Evolutionary conservation across 805 yeast species (phyloP).

Genomic region (Monosporozyma yasuniensis): DNA sequence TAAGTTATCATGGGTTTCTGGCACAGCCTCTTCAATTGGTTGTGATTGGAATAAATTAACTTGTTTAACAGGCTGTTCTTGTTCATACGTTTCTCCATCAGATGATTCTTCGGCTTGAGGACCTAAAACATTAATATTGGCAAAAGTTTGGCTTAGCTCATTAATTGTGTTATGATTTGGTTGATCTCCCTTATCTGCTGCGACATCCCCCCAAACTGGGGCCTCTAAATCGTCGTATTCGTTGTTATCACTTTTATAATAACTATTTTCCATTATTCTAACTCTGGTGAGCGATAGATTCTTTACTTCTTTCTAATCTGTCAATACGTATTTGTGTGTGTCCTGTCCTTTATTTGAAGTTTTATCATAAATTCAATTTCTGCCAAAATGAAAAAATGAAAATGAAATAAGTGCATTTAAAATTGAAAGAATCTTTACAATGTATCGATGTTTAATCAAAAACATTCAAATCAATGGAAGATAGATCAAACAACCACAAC

Average conservation of each 20-base stretch:
- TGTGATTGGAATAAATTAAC: background rate
- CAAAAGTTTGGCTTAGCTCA: conserved; percentile 16
- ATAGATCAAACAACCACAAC: background rate
- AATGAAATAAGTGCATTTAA: background rate
- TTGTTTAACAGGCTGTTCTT: background rate
- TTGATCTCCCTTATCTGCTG: background rate
- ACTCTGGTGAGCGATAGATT: background rate
- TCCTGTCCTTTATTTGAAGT: background rate
- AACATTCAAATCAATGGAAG: background rate
- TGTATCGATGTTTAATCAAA: background rate
- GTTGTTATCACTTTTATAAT: conserved; percentile 10
- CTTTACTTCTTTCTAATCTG: no score
- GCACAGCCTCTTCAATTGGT: background rate
- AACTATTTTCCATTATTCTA: background rate
- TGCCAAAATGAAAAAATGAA: background rate
- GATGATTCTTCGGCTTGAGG: conserved; percentile 6
- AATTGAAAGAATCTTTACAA: background rate
- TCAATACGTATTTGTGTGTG: background rate
- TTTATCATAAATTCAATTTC: background rate
- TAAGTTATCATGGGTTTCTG: conserved; percentile 1
- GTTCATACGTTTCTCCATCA: conserved; percentile 12
- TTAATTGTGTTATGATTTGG: background rate
- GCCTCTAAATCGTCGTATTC: conserved; percentile 27
- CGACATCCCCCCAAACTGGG: conserved; percentile 27
- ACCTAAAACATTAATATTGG: conserved; percentile 6